Base-by-base conservation (phyloP, 2,329 filamentous ascomycete genomes). In the Phaeosphaeria sp. region DNA sequence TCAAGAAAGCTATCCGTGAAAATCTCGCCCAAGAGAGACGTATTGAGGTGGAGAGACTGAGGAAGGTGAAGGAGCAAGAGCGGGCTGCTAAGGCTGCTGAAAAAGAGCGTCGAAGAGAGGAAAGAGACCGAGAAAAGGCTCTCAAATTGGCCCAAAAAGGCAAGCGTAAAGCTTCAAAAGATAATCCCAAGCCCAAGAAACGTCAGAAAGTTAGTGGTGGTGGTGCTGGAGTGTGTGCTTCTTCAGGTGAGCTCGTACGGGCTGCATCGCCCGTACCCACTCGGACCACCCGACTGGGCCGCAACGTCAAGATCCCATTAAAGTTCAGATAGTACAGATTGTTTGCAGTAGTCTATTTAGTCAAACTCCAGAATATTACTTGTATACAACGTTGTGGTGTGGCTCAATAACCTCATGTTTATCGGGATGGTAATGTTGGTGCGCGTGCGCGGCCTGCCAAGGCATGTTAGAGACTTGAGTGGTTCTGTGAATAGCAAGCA, bases 131-230 rank as follows among this genome's bases (percentile, higher is more conserved):
- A 43, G 4, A 47, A 15, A 53, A 53, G 40, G 51, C 51, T 53
- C 3, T 53, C 15, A 18, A 53, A 47, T 5, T 15, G 11, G 15
- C 51, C 42, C 25, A 39, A 53, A 40, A 15, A 40, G 43, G 51
- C 27, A 53, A 47, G 20, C 43, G 43, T 13, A 53, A 53, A 40
- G 43, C 51, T 40, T 47, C 27, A 47, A 47, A 27, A 46, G 20
- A 4, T 6, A 20, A 7, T 15, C 2, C 18, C 6, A 45, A 45
- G 42, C 42, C 18, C 7, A 6, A 25, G 17, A 46, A 46, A 15
- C 40, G 8, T 43, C 2, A 25, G 13, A 22, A 46, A 21, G 11
- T 25, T 7, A 5, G 7, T 6, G 9, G 43, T 46, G 42, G n/a
- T 5, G 2, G 13, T 20, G 21, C 2, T 13, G 21, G 11, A 46